Evolutionary conservation across 176 grass and related monocot species (phyloP).

Genomic region (Avena eriantha): DNA sequence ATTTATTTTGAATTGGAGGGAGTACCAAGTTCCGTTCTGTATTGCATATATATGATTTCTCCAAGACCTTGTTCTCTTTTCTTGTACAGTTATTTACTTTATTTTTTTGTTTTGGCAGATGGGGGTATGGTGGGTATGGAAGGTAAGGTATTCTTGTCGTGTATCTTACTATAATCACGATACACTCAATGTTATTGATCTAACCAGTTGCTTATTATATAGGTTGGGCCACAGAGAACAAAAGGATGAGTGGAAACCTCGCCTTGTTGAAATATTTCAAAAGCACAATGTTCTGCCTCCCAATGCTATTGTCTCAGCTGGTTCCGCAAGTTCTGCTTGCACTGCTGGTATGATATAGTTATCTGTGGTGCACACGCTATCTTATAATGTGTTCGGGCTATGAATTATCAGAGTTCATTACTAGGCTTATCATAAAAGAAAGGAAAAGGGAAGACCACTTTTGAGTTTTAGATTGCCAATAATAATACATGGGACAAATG

Average conservation of each 20-base stretch:
- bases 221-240: slow-evolving; percentile 97
- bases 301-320: slow-evolving; percentile 81
- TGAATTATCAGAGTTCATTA: not conserved
- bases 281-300: slow-evolving; percentile 85
- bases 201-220: slow-evolving; percentile 38
- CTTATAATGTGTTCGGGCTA: not conserved
- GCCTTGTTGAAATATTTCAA: slow-evolving; percentile 88
- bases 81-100: slow-evolving; percentile 5
- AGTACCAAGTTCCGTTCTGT: slow-evolving; percentile 14
- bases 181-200: not conserved
- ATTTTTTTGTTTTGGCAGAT: slow-evolving; percentile 62
- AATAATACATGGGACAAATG: not conserved
- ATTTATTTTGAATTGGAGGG: too few relatives aligned
- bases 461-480: not conserved
- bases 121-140: slow-evolving; percentile 99
- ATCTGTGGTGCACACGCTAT: slow-evolving; percentile 8
- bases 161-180: not conserved
- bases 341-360: slow-evolving; percentile 69
- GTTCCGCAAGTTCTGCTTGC: slow-evolving; percentile 87
- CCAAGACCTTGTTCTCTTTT: slow-evolving; percentile 30
- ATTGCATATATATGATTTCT: slow-evolving; percentile 24
- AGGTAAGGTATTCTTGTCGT: slow-evolving; percentile 55
- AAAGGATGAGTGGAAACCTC: slow-evolving; percentile 96
- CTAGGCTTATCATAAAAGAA: not conserved
- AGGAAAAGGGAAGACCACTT: not conserved